Base-by-base conservation (phyloP, 2,329 filamentous ascomycete species). In the Plectosphaerella sp. region DNA sequence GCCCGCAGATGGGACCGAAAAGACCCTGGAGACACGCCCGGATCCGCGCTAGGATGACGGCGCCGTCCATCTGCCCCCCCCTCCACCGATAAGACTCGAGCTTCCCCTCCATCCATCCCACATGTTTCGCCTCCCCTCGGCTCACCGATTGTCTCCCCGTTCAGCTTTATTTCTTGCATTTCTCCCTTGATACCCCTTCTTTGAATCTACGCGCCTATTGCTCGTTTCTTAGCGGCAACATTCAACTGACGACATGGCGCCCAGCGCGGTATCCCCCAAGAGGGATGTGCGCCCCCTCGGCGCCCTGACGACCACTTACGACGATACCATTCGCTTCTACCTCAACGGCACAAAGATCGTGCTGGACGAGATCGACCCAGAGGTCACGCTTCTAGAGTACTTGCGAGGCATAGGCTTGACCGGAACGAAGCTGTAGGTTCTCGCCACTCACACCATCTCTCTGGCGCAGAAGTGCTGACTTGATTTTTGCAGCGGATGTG, bases 271-370 rank as follows among this genome's bases (percentile, higher is more conserved):
- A 57, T 77, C 78, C 22, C 75, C 79, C 22, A 71, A 77, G 57
- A 67, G 67, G 54, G 70, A 73, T 37, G 55, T 60, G 3, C 57
- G 58, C 22, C 61, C 66, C 6, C 54, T 68, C 15, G 66, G 77
- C 43, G 72, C 82, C 16, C 71, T 97, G 48, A 94, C 89, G 1
- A 84, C 86, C 50, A 71, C 79, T 46, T 97, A 90, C 69, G 88
- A 96, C 63, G 91, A 97, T 68, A 93, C 89, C 2, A 77, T 97
- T 54, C 82, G 87, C 16, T 97, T 97, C 76, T 97, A 91, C 67
- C 83, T 99, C 49, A 99, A 99, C 67, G 94, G 94, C 57, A 96
- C 93, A 3, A 89, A 86, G 58, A 88, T 97, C 15, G 82, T 87
- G 1, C 75, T 99, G 15, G 92, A 97, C 59, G 82, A 89, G 12